Evolutionary conservation across 192 early-diverging fungal genomes (phyloP).

Genomic region (Coemansia sp.): DNA sequence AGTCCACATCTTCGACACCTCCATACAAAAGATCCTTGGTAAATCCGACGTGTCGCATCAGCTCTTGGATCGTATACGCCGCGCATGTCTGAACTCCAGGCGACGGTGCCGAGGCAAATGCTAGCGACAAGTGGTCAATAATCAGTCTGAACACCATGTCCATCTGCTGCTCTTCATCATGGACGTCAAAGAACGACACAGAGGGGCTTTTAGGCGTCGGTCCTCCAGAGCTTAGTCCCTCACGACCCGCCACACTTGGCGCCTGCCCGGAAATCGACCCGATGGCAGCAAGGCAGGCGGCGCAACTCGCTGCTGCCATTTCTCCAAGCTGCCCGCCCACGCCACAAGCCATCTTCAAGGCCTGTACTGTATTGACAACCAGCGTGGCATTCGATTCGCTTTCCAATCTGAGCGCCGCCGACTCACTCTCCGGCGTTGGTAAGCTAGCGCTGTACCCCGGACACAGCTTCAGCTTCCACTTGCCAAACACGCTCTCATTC

Average conservation of each 20-base stretch:
- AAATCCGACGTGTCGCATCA: constrained; percentile 41
- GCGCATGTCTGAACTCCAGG: constrained; percentile 44
- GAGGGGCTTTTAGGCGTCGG: neutral
- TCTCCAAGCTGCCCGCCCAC: constrained; percentile 24
- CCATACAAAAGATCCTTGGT: constrained; percentile 24
- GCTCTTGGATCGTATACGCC: constrained; percentile 51
- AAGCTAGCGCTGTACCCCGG: neutral
- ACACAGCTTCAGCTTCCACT: constrained; percentile 37
- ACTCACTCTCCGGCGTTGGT: neutral
- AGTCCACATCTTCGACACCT: neutral
- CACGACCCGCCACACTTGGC: constrained; percentile 2
- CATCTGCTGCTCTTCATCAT: constrained; percentile 30
- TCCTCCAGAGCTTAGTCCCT: neutral
- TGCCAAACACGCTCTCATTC: constrained; percentile 16
- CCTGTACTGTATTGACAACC: constrained; percentile 9
- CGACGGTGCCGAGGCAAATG: constrained; percentile 49
- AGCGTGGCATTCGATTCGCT: constrained; percentile 19
- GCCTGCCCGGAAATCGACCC: constrained; percentile 23
- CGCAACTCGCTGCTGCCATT: constrained; percentile 41
- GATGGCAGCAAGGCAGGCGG: constrained; percentile 39
- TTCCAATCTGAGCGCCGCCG: neutral
- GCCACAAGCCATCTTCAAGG: constrained; percentile 27
- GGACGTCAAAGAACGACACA: constrained; percentile 13
- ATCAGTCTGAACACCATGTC: constrained; percentile 50
- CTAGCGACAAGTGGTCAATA: constrained; percentile 39